phyloP scores from a whole-genome alignment of 345 rosid genomes.

The Arabidopsis suecica region DNA sequence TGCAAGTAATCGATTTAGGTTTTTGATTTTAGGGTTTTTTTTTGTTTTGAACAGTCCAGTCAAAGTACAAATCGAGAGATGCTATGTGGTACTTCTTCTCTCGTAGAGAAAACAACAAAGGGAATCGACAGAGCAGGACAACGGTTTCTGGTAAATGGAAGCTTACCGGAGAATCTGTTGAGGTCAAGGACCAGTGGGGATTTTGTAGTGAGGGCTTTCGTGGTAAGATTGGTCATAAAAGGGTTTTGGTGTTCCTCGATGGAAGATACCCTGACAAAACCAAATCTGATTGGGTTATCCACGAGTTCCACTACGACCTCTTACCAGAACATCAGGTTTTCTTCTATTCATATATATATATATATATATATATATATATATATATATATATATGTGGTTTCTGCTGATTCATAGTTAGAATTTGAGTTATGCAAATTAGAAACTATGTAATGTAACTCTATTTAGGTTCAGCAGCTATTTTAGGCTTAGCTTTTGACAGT shows the following conservation, averaged over 20 bases:
- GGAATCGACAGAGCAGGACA: slow-evolving; percentile 42
- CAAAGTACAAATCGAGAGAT: slow-evolving; percentile 39
- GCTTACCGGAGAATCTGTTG: slow-evolving; percentile 32
- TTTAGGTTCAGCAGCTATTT: neutral
- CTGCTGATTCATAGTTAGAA: neutral
- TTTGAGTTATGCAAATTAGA: neutral
- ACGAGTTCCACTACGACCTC: slow-evolving; percentile 34
- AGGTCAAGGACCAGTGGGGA: slow-evolving; percentile 28
- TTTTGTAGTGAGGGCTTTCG: neutral
- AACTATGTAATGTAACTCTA: neutral
- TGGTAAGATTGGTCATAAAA: slow-evolving; percentile 49
- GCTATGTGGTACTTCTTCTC: slow-evolving; percentile 49
- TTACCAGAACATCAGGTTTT: neutral
- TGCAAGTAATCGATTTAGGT: neutral
- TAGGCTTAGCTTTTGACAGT: neutral
- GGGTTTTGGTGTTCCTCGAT: slow-evolving; percentile 42
- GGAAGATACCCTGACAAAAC: neutral
- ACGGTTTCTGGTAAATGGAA: slow-evolving; percentile 53
- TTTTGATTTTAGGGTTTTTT: neutral
- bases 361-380: too few species aligned
- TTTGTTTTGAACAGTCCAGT: slow-evolving; percentile 16
- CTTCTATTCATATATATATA: too few species aligned
- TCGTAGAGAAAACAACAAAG: slow-evolving; percentile 23
- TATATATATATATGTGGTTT: neutral
- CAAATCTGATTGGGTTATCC: slow-evolving; percentile 41